Evolutionary conservation across 2,329 filamentous ascomycete species (phyloP).

Genomic region (Ophiostoma novo-ulmi): DNA sequence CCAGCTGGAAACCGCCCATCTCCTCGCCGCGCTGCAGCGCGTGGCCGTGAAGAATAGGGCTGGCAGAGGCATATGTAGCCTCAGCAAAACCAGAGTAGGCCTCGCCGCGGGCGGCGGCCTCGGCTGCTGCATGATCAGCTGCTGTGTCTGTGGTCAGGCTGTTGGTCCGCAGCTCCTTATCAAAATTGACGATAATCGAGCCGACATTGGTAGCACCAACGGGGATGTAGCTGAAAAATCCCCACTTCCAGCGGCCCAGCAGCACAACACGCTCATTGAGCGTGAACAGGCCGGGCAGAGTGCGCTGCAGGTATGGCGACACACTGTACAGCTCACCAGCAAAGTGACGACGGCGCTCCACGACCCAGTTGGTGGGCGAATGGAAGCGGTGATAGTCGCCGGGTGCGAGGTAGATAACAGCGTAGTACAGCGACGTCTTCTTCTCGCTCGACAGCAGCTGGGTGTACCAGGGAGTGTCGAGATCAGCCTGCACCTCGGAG

Average conservation of each 20-base stretch:
- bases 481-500: conserved; percentile 75
- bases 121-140: conserved; percentile 77
- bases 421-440: conserved; percentile 71
- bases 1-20: conserved; percentile 96
- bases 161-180: conserved; percentile 88
- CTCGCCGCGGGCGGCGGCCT: conserved; percentile 70
- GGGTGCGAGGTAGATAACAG: conserved; percentile 89
- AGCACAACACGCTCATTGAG: conserved; percentile 94
- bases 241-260: conserved; percentile 89
- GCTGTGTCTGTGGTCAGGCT: conserved; percentile 86
- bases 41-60: conserved; percentile 72
- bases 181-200: conserved; percentile 95
- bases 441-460: conserved; percentile 56
- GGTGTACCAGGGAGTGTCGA: conserved; percentile 72
- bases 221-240: conserved; percentile 93
- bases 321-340: conserved; percentile 94
- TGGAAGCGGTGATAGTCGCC: conserved; percentile 99
- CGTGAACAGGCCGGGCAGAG: conserved; percentile 88
- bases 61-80: conserved; percentile 78
- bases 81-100: conserved; percentile 87
- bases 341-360: conserved; percentile 91
- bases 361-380: conserved; percentile 91
- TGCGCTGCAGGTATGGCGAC: conserved; percentile 88
- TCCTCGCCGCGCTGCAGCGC: conserved; percentile 84
- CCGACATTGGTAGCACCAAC: conserved; percentile 97